Evolutionary conservation across 805 yeast genomes (phyloP), one percentile per base, ranked within the genome.

Genomic region (Ogataea glucozyma): DNA sequence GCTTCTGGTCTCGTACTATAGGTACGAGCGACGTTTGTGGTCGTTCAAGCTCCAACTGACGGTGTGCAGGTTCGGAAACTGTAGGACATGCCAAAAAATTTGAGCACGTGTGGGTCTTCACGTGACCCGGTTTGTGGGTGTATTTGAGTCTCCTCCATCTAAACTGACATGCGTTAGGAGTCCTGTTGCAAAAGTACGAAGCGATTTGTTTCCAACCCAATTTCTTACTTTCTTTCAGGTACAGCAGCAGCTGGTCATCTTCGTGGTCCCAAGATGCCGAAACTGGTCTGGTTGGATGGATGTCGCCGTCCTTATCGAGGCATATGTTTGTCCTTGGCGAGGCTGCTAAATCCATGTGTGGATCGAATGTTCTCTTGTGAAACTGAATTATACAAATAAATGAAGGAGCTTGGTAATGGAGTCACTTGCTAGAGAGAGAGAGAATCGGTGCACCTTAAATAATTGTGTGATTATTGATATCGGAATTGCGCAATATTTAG

Each of bases 161-260:
- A 61, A 86, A 86, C 66, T 86, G 95, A 56, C 95, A 86, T 3
- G 95, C 95, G 59, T 86, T 88, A 18, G 95, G 89, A 2, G 96
- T 87, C 57, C 96, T 70, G 59, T 82, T 81, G 29, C 76, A 71
- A 62, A 87, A 87, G 58, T 83, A 84, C 22, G 80, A 71, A 2
- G 93, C 80, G 35, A 88, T 87, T 54, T 88, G 95, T 62, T 86
- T 82, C 96, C 96, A 88, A 1, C 96, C 96, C 49, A 88, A 72
- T 59, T 84, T 85, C 59, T 80, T 85, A 47, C 79, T 79, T 60
- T 88, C 95, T 64, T 88, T 88, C 55, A 88, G 71, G 52, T 83
- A 86, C 38, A 90, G 73, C 35, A 86, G 66, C 24, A 86, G 59
- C 40, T 78, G 65, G 56, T 86, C 95, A 56, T 86, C 93, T 51